These are phyloP conservation scores for Xylariaceae sp. DNA, from an alignment of 2,329 filamentous ascomycete genomes.

Conservation along the genomic window DNA sequence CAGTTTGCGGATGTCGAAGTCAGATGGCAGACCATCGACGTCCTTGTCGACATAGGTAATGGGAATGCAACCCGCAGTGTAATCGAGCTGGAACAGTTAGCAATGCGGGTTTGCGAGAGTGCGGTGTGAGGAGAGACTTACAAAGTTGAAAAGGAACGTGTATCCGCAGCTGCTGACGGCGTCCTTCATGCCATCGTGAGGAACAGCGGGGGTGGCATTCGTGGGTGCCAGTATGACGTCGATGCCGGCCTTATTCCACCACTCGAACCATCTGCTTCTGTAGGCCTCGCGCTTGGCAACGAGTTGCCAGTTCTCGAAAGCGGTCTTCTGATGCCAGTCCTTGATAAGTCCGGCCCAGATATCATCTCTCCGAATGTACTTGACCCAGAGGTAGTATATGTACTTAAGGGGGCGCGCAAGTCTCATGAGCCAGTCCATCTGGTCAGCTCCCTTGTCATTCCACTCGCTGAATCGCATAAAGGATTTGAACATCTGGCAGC, in stretches of 20 bases:
- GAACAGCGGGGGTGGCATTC: conserved; percentile 84
- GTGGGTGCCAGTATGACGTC: conserved; percentile 81
- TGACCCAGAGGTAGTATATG: conserved; percentile 85
- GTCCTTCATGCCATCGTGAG: conserved; percentile 79
- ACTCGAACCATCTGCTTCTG: conserved; percentile 73
- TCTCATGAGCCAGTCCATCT: conserved; percentile 68
- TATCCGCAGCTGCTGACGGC: conserved; percentile 85
- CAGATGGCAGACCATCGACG: conserved; percentile 59
- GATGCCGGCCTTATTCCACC: conserved; percentile 69
- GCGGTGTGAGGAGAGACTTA: conserved; percentile 37
- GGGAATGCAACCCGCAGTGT: conserved; percentile 75
- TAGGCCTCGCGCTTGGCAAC: conserved; percentile 73
- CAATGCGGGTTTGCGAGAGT: background rate
- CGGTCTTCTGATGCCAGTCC: conserved; percentile 67
- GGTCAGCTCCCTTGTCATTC: conserved; percentile 70
- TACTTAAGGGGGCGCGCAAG: conserved; percentile 72
- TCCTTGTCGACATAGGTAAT: conserved; percentile 74
- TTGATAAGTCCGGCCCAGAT: conserved; percentile 74
- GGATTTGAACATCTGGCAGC: conserved; percentile 71
- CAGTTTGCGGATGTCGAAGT: conserved; percentile 57
- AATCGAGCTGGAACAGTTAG: conserved; percentile 60
- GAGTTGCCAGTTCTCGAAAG: conserved; percentile 76
- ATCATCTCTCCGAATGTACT: conserved; percentile 69
- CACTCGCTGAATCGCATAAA: conserved; percentile 73
- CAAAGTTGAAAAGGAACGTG: conserved; percentile 87